phyloP scores from a whole-genome alignment of 192 early-diverging fungal genomes.

The Diversispora epigaea region DNA sequence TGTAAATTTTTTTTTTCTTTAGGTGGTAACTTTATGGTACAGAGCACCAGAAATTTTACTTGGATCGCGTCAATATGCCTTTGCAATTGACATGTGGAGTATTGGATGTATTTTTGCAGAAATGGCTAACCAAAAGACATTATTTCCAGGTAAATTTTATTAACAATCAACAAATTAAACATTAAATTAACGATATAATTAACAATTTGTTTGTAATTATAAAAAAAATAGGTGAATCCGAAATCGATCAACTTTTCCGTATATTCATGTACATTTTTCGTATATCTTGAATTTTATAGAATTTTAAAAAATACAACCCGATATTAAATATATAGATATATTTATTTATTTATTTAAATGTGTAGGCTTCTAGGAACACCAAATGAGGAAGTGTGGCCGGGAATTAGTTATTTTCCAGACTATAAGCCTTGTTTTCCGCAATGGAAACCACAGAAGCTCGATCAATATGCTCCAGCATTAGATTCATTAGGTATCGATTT shows the following conservation, averaged over 20 bases:
- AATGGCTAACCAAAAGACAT: slow-evolving; percentile 72
- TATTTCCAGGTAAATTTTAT: slow-evolving; percentile 74
- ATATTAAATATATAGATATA: slow-evolving; percentile 53
- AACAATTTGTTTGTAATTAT: not conserved
- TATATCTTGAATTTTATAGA: not conserved
- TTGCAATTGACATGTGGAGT: slow-evolving; percentile 96
- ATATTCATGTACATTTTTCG: slow-evolving; percentile 41
- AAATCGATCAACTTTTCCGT: slow-evolving; percentile 61
- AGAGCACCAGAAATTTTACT: slow-evolving; percentile 93
- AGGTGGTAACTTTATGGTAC: slow-evolving; percentile 93
- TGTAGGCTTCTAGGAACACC: slow-evolving; percentile 68
- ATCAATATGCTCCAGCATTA: slow-evolving; percentile 67
- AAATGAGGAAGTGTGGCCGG: slow-evolving; percentile 64
- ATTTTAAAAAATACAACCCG: not conserved
- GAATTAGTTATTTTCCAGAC: slow-evolving; percentile 48
- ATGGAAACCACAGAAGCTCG: slow-evolving; percentile 59
- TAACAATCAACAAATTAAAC: not conserved
- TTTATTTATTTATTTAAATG: slow-evolving; percentile 76
- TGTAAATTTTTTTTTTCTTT: not conserved
- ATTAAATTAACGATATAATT: not conserved
- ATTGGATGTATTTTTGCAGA: slow-evolving; percentile 98
- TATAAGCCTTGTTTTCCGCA: slow-evolving; percentile 53
- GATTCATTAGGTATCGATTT: slow-evolving; percentile 64
- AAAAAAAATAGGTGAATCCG: slow-evolving; percentile 48
- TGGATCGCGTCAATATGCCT: slow-evolving; percentile 85